A percentile compares a stretch with the other conserved stretches of the same genome.
These are phyloP conservation scores for Monosporascus sp. DNA, from an alignment of 2,329 filamentous ascomycete genomes.

Conservation along the genomic window DNA sequence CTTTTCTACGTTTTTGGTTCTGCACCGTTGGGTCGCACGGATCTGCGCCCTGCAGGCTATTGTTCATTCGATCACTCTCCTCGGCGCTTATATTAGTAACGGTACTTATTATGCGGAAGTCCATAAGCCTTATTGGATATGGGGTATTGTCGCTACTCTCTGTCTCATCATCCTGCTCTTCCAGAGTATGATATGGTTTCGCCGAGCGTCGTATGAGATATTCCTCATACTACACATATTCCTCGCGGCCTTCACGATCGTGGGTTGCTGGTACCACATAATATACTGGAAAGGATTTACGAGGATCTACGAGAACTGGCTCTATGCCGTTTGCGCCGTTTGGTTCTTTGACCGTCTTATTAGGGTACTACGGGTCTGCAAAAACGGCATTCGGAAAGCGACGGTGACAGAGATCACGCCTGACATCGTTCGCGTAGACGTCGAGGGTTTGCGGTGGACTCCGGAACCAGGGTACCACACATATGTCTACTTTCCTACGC, in stretches of 20 bases:
- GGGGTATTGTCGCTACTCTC: constrained; percentile 31
- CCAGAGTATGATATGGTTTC: constrained; percentile 20
- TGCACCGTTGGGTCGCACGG: constrained; percentile 28
- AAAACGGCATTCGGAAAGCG: constrained; percentile 31
- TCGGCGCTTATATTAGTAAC: constrained; percentile 13
- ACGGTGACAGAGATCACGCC: constrained; percentile 29
- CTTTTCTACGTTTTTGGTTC: constrained; percentile 28
- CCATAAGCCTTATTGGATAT: constrained; percentile 27
- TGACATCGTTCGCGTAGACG: constrained; percentile 34
- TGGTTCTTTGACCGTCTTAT: constrained; percentile 38
- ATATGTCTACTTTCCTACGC: constrained; percentile 45
- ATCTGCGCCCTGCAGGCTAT: constrained; percentile 19
- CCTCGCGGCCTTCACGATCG: constrained; percentile 4
- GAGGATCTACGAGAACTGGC: constrained; percentile 8
- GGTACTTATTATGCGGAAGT: constrained; percentile 14
- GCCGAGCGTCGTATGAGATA: constrained; percentile 10
- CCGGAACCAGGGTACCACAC: constrained; percentile 28
- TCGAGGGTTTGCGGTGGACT: constrained; percentile 32
- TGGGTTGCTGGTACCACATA: constrained; percentile 31
- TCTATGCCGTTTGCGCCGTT: constrained; percentile 18
- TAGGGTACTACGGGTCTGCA: constrained; percentile 32
- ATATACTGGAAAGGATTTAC: constrained; percentile 5
- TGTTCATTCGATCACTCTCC: constrained; percentile 18
- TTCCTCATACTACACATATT: constrained; percentile 12
- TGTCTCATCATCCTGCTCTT: constrained; percentile 21